Base-by-base conservation (phyloP, 257 asterid species). In the Paulownia fortunei region DNA sequence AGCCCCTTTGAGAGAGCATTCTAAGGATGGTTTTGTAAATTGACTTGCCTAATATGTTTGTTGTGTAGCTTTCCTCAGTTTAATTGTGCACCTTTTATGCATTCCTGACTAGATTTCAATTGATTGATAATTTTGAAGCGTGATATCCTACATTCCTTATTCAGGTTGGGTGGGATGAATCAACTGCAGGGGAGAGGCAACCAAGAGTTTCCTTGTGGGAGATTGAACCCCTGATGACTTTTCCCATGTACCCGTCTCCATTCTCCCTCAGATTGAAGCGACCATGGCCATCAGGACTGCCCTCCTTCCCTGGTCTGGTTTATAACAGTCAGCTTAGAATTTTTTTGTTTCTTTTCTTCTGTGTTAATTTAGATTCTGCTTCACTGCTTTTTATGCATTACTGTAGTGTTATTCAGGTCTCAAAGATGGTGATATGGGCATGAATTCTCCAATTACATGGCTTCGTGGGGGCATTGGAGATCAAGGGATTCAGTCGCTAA, bases 111-210 rank as follows among this genome's bases (percentile, higher is more conserved):
- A 4, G 2, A 4, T 13, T 39, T 56, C 2, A 0, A 21, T 6
- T 56, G 51, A 60, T 42, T 24, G 32, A 37, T 39, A 36, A 11
- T 32, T 67, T 60, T 12, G 19, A 41, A 30, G 10, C 6, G 4
- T 49, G 61, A 36, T 63, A 3, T 67, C 65, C 9, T 47, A 16
- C 63, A 24, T 42, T 73, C 39, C 58, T 72, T 58, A 12, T 84
- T 84, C 88, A 94, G 98, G 97, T 94, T 41, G 98, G 98, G 44
- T 92, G 98, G 98, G 98, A 94, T 83, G 98, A 94, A 82, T 94
- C 97, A 85, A 92, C 97, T 78, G 97, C 98, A 30, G 97, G 97
- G 69, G 98, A 94, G 83, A 90, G 96, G 83, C 98, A 92, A 77
- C 98, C 97, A 5, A 85, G 97, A 84, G 98, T 92, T 74, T 94